These are phyloP conservation scores for Cercophora samala DNA, from an alignment of 495 filamentous ascomycete genomes.

Conservation along the genomic window DNA sequence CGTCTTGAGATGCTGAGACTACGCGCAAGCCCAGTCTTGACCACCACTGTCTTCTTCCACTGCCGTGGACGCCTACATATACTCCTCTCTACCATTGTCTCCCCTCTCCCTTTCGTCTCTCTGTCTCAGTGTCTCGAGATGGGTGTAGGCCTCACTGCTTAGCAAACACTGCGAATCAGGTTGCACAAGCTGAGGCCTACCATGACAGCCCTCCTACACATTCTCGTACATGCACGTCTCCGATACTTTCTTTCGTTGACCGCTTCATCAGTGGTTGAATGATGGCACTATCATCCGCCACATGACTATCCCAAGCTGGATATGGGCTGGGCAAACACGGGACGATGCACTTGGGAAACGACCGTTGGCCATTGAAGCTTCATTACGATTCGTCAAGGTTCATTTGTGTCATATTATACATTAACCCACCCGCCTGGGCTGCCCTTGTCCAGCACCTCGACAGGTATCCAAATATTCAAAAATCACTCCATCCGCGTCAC, in stretches of 20 bases:
- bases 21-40: not conserved
- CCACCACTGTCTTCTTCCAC: not conserved
- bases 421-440: not conserved
- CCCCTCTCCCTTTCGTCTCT: not conserved
- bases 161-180: not conserved
- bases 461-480: not conserved
- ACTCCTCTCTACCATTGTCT: not conserved
- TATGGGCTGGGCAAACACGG: not conserved
- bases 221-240: not conserved
- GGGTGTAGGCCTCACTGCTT: not conserved
- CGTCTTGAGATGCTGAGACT: not conserved
- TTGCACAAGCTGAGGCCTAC: not conserved
- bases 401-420: conserved; percentile 5
- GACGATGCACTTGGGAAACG: not conserved
- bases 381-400: not conserved
- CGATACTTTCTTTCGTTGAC: not conserved
- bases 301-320: not conserved
- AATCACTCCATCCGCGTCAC: not conserved
- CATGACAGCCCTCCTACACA: not conserved
- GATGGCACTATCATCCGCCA: not conserved
- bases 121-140: not conserved
- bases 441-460: not conserved
- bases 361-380: not conserved
- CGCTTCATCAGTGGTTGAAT: not conserved
- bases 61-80: not conserved